phyloP scores from a whole-genome alignment of 306 rosid genomes.

The Glycine soja region DNA sequence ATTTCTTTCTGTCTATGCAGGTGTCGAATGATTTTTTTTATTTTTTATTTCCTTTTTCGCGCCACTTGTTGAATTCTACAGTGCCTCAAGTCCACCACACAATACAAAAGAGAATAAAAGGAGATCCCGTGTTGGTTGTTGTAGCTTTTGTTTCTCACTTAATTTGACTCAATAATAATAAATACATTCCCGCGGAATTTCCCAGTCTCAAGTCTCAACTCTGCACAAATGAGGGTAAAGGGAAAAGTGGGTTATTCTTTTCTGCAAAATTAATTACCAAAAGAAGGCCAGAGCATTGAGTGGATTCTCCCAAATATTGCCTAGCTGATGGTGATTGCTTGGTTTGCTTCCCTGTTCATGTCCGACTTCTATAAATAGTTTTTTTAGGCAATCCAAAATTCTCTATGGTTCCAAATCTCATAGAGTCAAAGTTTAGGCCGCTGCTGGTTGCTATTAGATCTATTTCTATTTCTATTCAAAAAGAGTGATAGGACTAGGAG shows the following conservation, averaged over 20 bases:
- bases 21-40: too few relatives aligned
- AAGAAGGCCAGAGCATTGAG: background rate
- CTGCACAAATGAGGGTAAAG: background rate
- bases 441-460: background rate
- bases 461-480: slow-evolving; percentile 4
- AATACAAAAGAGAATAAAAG: background rate
- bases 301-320: slow-evolving; percentile 67
- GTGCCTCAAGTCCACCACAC: slow-evolving; percentile 48
- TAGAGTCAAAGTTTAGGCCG: slow-evolving; percentile 44
- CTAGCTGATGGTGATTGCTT: slow-evolving; percentile 62
- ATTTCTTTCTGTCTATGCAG: too few relatives aligned
- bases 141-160: background rate
- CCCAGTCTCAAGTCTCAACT: too few relatives aligned
- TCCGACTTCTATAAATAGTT: background rate
- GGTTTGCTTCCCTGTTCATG: background rate
- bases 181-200: background rate
- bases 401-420: slow-evolving; percentile 44
- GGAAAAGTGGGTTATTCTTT: slow-evolving; percentile 48
- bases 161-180: slow-evolving; percentile 23
- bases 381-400: background rate
- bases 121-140: background rate
- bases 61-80: slow-evolving; percentile 48
- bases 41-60: background rate
- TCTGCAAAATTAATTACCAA: slow-evolving; percentile 49
- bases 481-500: background rate